Percentiles rank a stretch among this genome's conserved stretches.
Conservation (phyloP, 2,329 filamentous ascomycete species). For the Dothideomycetidae sp. region DNA sequence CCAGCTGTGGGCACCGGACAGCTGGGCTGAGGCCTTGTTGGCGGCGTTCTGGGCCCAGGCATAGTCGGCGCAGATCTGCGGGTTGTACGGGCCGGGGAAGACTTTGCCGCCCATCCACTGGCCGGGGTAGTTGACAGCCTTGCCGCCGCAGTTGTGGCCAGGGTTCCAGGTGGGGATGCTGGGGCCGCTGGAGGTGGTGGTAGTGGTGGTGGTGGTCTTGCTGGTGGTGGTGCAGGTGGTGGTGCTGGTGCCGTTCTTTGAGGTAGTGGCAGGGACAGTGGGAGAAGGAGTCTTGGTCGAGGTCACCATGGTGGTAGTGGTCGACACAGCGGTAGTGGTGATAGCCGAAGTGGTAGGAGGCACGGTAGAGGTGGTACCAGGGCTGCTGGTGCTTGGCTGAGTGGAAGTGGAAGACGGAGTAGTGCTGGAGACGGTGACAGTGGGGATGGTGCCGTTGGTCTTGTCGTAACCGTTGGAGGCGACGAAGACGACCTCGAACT, state of each 20-base stretch:
- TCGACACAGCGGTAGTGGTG: conserved; percentile 1
- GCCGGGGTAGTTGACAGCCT: conserved; percentile 12
- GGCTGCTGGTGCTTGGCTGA: background rate
- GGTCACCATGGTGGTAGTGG: conserved; percentile 1
- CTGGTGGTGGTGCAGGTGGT: conserved; percentile 13
- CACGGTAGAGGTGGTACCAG: no score
- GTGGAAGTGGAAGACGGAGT: conserved; percentile 3
- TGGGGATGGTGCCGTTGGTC: conserved; percentile 14
- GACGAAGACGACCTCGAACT: conserved; percentile 20
- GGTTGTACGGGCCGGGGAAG: conserved; percentile 22
- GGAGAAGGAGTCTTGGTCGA: conserved; percentile 1
- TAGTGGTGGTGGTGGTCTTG: conserved; percentile 14
- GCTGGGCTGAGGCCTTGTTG: conserved; percentile 15
- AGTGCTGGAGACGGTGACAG: conserved; percentile 1
- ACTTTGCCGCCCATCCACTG: conserved; percentile 18
- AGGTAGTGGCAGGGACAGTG: conserved; percentile 2
- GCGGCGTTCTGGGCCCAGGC: conserved; percentile 13
- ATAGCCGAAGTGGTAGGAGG: background rate
- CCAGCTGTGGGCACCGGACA: conserved; percentile 12
- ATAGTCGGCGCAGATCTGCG: conserved; percentile 18
- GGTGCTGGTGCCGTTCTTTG: conserved; percentile 10
- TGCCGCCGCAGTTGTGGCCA: conserved; percentile 15
- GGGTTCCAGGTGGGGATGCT: conserved; percentile 18
- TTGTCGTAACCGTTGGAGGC: conserved; percentile 20
- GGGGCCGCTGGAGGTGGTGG: conserved; percentile 18